Evolutionary conservation across 768 basidiomycete species (phyloP), one percentile per base, ranked within the genome.

Genomic region (Dictyophora rubrovolvata): DNA sequence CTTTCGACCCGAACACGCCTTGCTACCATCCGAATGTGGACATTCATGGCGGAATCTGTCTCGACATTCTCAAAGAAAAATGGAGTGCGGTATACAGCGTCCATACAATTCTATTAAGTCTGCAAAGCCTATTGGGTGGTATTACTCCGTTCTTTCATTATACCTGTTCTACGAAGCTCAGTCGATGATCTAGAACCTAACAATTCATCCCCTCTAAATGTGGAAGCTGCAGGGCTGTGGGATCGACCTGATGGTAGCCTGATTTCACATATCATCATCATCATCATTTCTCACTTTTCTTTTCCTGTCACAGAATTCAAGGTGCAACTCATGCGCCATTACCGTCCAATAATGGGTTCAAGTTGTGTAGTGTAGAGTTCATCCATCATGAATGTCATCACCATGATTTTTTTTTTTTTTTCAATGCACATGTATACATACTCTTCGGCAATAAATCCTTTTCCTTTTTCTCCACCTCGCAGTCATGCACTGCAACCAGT

Each of bases 61-160:
- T 93, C 48, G 91, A 94, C 68, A 93, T 95, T 65, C 73, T 94
- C 50, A 62, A 91, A 87, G 90, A 93, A 71, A 89, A 93, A 67
- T 94, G 92, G 93, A 90, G 89, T 2, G 91, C 93, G 7, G 87
- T 93, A 1, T 92, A 94, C 70, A 90, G 88, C 60, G 92, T 93
- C 36, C 89, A 92, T 63, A 93, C 90, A 0, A 87, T 95, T 47
- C 79, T 95, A 18, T 73, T 94, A 9, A 93, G 92, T 12, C 71
- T 95, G 58, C 93, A 95, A 67, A 90, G 87, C 10, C 74, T 95
- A 37, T 78, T 95, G 51, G 92, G 92, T 65, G 91, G 91, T 91
- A 65, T 71, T n/a, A 47, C 14, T 1, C 12, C 7, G 47, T 53
- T 18, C 23, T 50, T 37, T 58, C 52, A 49, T 5, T 52, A 42